phyloP scores from a whole-genome alignment of 1,284 basidiomycete genomes.

The Caloboletus firmus region DNA sequence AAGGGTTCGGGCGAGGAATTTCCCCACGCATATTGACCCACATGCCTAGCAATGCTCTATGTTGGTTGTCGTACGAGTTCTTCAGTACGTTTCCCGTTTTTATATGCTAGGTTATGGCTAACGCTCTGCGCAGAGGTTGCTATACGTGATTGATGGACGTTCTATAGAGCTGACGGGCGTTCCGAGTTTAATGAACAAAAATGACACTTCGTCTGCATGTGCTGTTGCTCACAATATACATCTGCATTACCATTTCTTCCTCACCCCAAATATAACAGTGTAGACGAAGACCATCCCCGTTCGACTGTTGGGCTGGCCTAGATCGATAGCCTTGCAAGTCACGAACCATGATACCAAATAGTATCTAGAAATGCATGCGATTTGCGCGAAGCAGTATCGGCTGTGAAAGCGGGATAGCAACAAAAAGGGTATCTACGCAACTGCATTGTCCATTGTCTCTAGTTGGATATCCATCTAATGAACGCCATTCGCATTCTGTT shows the following conservation, averaged over 20 bases:
- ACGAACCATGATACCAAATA: neutral
- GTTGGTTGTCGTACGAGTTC: constrained; percentile 97
- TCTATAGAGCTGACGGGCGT: constrained; percentile 13
- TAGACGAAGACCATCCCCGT: neutral
- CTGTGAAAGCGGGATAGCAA: neutral
- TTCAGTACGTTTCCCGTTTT: constrained; percentile 70
- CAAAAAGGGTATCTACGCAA: constrained; percentile 7
- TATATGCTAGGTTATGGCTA: constrained; percentile 7
- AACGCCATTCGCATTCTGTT: constrained; percentile 8
- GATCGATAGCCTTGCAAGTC: constrained; percentile 1
- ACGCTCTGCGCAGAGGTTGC: constrained; percentile 56
- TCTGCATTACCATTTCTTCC: constrained; percentile 18
- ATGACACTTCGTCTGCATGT: constrained; percentile 7
- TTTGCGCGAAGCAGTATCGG: neutral
- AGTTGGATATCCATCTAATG: constrained; percentile 10
- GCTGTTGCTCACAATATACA: constrained; percentile 16
- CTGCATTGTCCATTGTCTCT: constrained; percentile 3
- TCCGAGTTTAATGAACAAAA: constrained; percentile 7
- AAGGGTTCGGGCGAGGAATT: constrained; percentile 86
- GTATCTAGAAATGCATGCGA: neutral
- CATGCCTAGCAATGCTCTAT: constrained; percentile 96
- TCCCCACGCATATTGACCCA: constrained; percentile 92
- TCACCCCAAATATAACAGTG: neutral
- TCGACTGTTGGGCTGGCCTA: neutral
- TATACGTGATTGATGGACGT: constrained; percentile 48